Evolutionary conservation across 2,329 filamentous ascomycete species (phyloP).

Genomic region (Myriosclerotinia curreyana): DNA sequence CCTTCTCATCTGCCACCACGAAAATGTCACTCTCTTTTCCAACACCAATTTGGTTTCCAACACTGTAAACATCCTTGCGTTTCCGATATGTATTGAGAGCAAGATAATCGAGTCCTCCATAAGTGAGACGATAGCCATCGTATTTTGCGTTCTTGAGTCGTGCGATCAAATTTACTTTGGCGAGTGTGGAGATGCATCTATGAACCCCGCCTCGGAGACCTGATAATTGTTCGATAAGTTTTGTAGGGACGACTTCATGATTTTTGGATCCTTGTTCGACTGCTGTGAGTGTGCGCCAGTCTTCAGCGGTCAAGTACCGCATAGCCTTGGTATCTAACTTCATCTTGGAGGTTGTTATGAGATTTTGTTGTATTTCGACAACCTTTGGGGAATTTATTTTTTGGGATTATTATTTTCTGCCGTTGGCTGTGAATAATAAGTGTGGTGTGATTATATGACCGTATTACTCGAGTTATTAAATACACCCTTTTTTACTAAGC

Average conservation of each 20-base stretch:
- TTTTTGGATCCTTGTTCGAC: constrained; percentile 94
- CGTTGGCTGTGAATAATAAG: constrained; percentile 9
- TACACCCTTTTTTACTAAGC: background rate
- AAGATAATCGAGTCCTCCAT: constrained; percentile 97
- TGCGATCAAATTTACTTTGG: constrained; percentile 87
- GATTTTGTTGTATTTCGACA: background rate
- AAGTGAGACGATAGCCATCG: constrained; percentile 94
- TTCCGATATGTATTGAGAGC: constrained; percentile 86
- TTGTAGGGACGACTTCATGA: constrained; percentile 92
- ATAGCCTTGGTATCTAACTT: constrained; percentile 92
- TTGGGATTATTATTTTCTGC: constrained; percentile 18
- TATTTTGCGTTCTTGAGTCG: constrained; percentile 95
- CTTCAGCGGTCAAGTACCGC: constrained; percentile 86
- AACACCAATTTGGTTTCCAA: constrained; percentile 91
- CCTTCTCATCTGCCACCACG: constrained; percentile 78
- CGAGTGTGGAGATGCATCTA: constrained; percentile 82
- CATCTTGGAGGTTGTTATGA: constrained; percentile 52
- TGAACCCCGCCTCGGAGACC: constrained; percentile 81
- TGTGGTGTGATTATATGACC: background rate
- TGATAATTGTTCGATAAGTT: constrained; percentile 80
- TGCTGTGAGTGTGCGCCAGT: constrained; percentile 92
- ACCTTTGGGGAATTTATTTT: constrained; percentile 2
- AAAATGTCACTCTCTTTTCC: constrained; percentile 98
- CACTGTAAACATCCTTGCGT: constrained; percentile 78
- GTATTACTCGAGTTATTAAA: background rate